phyloP scores from a whole-genome alignment of 1,284 basidiomycete species.

The Trichosporon coremiiforme region DNA sequence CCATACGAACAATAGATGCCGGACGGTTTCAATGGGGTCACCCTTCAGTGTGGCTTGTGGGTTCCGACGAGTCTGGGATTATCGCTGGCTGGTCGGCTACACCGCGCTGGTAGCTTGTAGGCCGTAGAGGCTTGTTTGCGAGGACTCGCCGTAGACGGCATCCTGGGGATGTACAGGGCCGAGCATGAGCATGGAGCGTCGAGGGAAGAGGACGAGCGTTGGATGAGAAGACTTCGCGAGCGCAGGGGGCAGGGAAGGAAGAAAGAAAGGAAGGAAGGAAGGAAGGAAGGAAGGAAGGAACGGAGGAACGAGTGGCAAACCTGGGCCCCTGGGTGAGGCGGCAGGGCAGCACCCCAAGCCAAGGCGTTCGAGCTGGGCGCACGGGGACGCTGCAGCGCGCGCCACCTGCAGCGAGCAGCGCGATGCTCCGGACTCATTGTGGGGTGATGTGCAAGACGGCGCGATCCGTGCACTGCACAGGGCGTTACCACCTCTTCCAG shows the following conservation, averaged over 20 bases:
- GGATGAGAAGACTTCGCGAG: neutral
- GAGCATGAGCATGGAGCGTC: neutral
- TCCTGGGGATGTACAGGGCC: neutral
- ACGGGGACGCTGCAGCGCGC: constrained; percentile 1
- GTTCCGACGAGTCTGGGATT: constrained; percentile 1
- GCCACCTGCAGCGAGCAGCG: neutral
- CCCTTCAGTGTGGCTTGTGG: neutral
- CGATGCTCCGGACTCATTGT: neutral
- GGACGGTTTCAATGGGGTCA: constrained; percentile 12
- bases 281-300: too few relatives aligned
- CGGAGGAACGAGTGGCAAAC: constrained; percentile 8
- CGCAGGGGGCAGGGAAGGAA: constrained; percentile 1
- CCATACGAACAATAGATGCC: constrained; percentile 7
- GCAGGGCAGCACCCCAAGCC: constrained; percentile 1
- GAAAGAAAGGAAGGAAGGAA: neutral
- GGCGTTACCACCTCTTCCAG: neutral
- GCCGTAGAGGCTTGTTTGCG: neutral
- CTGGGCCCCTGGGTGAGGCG: neutral
- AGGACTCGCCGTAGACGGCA: neutral
- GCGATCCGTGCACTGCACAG: constrained; percentile 1
- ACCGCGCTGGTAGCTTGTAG: neutral
- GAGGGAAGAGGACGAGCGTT: neutral
- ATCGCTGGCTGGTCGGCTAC: neutral
- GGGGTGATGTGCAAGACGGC: neutral
- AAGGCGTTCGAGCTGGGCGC: neutral